phyloP scores from a whole-genome alignment of 306 rosid genomes.

The Nissolia schottii region DNA sequence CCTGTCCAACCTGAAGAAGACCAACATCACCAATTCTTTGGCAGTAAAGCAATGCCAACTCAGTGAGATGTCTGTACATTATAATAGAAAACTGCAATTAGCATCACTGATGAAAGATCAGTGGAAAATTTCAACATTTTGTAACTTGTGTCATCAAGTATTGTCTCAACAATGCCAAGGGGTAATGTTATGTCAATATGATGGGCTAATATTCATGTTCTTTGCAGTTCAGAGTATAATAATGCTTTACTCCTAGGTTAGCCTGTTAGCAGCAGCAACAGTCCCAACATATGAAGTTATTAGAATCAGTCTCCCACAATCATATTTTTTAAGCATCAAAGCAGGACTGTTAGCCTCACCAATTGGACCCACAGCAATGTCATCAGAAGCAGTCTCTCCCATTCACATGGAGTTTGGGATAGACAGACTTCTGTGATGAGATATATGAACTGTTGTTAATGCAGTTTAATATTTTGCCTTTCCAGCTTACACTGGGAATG shows the following conservation, averaged over 20 bases:
- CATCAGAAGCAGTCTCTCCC: slow-evolving; percentile 7
- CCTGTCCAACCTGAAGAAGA: slow-evolving; percentile 71
- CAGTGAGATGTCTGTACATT: slow-evolving; percentile 70
- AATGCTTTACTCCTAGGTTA: not conserved
- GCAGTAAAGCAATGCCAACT: slow-evolving; percentile 78
- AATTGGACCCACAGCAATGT: not conserved
- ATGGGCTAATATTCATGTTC: not conserved
- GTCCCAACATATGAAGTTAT: not conserved
- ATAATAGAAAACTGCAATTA: slow-evolving; percentile 28
- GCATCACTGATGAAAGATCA: slow-evolving; percentile 1
- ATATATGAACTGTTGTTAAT: not conserved
- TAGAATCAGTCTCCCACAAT: not conserved
- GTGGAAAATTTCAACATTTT: not conserved
- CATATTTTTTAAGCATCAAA: not conserved
- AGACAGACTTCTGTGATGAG: not conserved
- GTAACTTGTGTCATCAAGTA: not conserved
- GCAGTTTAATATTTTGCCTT: not conserved
- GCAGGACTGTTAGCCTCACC: not conserved
- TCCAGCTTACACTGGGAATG: not conserved
- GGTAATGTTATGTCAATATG: not conserved
- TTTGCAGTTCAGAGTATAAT: not conserved
- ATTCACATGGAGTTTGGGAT: not conserved
- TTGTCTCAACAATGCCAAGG: not conserved
- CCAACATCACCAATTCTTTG: slow-evolving; percentile 74
- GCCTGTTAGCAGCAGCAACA: not conserved